These are phyloP conservation scores for Prototheca wickerhamii DNA, from an alignment of 163 green algal genomes.

Conservation along the genomic window DNA sequence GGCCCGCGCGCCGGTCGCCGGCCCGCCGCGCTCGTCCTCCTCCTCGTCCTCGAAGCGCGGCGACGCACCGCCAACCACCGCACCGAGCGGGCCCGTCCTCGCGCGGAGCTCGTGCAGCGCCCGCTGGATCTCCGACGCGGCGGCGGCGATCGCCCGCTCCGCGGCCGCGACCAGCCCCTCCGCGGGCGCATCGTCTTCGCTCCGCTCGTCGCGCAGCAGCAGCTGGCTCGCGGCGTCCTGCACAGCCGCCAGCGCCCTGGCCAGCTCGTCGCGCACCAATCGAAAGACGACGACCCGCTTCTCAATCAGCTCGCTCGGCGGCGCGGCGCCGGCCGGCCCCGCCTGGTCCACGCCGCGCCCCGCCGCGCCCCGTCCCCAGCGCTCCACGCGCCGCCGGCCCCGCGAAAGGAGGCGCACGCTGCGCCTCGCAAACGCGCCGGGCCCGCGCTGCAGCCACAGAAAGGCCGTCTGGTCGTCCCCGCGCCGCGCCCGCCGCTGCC, in stretches of 20 bases:
- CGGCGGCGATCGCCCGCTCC: neutral
- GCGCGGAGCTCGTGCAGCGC: no score
- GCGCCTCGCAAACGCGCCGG: conserved; percentile 32
- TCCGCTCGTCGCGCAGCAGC: conserved; percentile 15
- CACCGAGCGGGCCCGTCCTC: no score
- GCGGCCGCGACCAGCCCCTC: neutral
- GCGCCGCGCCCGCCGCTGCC: no score
- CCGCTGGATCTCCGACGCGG: no score
- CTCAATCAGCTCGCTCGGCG: conserved; percentile 23
- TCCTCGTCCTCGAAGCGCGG: no score
- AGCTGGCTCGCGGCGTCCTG: conserved; percentile 27
- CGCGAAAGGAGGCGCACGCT: conserved; percentile 21
- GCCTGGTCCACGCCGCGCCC: no score
- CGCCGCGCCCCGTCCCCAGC: no score
- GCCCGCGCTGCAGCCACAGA: no score
- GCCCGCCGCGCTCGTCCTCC: neutral
- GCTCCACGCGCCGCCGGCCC: no score
- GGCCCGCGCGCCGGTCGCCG: neutral
- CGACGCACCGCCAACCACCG: no score
- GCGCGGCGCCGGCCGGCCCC: neutral
- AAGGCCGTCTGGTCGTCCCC: no score
- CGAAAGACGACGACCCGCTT: conserved; percentile 41
- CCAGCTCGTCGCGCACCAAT: conserved; percentile 31
- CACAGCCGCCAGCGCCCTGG: conserved; percentile 34
- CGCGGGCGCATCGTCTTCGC: neutral